Conservation (phyloP, 2,329 filamentous ascomycete species). For the Cordyceps cateniannulata region DNA sequence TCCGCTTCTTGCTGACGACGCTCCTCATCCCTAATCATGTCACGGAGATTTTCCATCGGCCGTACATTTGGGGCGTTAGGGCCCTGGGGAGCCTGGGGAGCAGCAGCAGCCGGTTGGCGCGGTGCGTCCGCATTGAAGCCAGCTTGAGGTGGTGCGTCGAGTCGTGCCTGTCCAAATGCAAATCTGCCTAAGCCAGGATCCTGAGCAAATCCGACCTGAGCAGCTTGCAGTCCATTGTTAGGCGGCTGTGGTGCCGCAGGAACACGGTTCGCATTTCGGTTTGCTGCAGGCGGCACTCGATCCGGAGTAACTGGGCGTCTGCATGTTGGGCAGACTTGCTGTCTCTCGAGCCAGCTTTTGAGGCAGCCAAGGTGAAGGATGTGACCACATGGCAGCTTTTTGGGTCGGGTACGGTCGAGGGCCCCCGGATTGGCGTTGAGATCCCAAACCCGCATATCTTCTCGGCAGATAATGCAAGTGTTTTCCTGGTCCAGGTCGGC, state of each 20-base stretch:
- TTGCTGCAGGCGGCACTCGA: conserved; percentile 21
- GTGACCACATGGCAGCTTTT: conserved; percentile 94
- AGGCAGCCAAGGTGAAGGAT: conserved; percentile 92
- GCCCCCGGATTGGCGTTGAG: conserved; percentile 52
- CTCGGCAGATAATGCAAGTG: conserved; percentile 95
- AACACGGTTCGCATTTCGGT: conserved; percentile 19
- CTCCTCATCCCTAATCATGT: conserved; percentile 6
- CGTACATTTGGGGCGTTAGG: background rate
- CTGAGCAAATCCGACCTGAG: background rate
- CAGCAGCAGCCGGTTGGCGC: background rate
- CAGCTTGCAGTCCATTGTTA: background rate
- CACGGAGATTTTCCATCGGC: conserved; percentile 3
- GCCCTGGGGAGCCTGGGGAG: background rate
- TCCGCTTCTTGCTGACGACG: conserved; percentile 7
- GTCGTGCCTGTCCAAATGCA: background rate
- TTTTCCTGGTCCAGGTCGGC: conserved; percentile 82
- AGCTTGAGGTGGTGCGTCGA: background rate
- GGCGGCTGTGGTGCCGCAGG: conserved; percentile 18
- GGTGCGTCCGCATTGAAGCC: background rate
- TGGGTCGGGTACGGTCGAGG: conserved; percentile 79
- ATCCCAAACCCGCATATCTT: conserved; percentile 85
- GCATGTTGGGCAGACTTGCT: conserved; percentile 96
- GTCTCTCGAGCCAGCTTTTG: conserved; percentile 93
- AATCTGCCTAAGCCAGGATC: conserved; percentile 4
- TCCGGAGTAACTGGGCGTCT: conserved; percentile 61